Conservation (phyloP, 352 stramenopile genomes). For the Phytopythium sindhum region DNA sequence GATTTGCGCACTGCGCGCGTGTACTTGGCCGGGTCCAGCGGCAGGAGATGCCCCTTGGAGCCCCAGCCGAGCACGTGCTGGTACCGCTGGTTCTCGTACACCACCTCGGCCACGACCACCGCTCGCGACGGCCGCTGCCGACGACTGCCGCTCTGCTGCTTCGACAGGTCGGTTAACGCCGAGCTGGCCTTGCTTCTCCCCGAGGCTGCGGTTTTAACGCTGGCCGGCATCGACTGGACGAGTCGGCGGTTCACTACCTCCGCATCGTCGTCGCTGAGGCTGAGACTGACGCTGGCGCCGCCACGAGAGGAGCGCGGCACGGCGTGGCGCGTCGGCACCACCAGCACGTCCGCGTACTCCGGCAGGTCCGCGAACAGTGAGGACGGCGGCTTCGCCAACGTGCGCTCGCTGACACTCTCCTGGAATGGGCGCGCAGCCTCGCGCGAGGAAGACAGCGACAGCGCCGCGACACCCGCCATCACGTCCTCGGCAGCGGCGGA, state of each 20-base stretch:
- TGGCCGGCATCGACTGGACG: conserved; percentile 2
- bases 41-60: conserved; percentile 68
- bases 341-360: conserved; percentile 20
- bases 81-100: conserved; percentile 72
- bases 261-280: not conserved
- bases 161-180: not conserved
- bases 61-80: conserved; percentile 71
- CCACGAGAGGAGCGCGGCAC: conserved; percentile 9
- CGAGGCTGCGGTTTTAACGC: not conserved
- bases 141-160: not conserved
- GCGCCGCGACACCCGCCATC: too few relatives aligned
- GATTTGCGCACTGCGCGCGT: conserved; percentile 32
- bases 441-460: not conserved
- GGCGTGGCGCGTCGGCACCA: conserved; percentile 12
- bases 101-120: conserved; percentile 38
- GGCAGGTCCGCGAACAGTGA: conserved; percentile 11
- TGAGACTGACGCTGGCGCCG: not conserved
- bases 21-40: conserved; percentile 69
- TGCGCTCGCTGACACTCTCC: not conserved
- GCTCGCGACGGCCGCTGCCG: conserved; percentile 2
- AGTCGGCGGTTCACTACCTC: not conserved
- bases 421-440: not conserved
- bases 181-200: not conserved
- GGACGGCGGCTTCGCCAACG: conserved; percentile 4
- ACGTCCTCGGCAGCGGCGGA: too few relatives aligned